Base-by-base conservation (phyloP, 2,329 filamentous ascomycete genomes). In the Calonectria ilicicola region DNA sequence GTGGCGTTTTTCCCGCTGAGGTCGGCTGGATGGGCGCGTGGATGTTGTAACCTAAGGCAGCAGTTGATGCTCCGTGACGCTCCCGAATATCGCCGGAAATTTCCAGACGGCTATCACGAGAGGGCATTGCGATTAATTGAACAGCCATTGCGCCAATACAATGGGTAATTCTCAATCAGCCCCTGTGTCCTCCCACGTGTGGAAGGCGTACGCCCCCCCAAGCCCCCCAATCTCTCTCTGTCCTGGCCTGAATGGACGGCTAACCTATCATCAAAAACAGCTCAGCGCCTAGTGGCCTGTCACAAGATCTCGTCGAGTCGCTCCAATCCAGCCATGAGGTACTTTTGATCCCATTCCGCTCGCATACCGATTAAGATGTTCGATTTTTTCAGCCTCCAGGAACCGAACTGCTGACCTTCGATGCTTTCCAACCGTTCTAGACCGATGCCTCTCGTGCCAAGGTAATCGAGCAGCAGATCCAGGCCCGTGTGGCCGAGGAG, bases 321-420 rank as follows among this genome's bases (percentile, higher is more conserved):
- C 89, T 98, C 74, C 95, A 98, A 84, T 91, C 91, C 74, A 98
- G 92, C 87, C 90, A 93, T 79, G 95, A 98, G 91, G 96, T 98
- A 90, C 81, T 86, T 67, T 49, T 40, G 53, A 60, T n/a, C 53
- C 53, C 19, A 35, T 44, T 23, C 42, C 46, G n/a, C 26, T 21
- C 8, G 5, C 63, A 32, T 47, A 46, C 29, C 49, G 21, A 63
- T 42, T 3, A 9, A 27, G 1, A 9, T 40, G 15, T 12, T 27
- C 23, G n/a, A 47, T 26, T 8, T 19, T 19, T 12, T 12, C 10
- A 53, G 38, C 58, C 64, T n/a, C 19, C 9, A 0, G n/a, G 3
- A 19, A 5, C 15, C 64, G 23, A 27, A 58, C 32, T 69, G 60
- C 75, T 78, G 67, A 79, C 74, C 46, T 17, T 42, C 21, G 23